These are phyloP conservation scores for Blastocystis sp. DNA, from an alignment of 352 stramenopile genomes.

Conservation along the genomic window DNA sequence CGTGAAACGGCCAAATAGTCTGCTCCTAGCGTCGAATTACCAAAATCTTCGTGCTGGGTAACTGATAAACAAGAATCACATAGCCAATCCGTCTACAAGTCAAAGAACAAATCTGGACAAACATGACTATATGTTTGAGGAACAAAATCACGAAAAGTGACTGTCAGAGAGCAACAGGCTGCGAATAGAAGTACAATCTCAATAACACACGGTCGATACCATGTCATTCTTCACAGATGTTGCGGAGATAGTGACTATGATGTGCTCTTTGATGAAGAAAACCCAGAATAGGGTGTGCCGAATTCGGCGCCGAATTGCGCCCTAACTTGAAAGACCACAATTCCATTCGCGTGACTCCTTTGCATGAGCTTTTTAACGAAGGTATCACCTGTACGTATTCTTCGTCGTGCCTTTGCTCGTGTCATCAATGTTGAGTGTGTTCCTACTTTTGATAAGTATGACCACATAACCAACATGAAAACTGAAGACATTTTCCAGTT, in stretches of 20 bases:
- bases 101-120: neutral
- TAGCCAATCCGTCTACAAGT: conserved; percentile 28
- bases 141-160: conserved; percentile 50
- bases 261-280: too few relatives aligned
- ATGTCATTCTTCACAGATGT: too few relatives aligned
- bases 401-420: conserved; percentile 65
- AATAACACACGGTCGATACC: neutral
- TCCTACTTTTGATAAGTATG: conserved; percentile 62
- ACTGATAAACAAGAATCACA: neutral
- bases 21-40: neutral
- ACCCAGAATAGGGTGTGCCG: too few relatives aligned
- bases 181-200: neutral
- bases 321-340: neutral
- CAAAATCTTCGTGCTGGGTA: conserved; percentile 31
- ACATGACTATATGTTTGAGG: neutral
- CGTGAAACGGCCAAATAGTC: neutral
- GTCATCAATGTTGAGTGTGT: conserved; percentile 64
- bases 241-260: too few relatives aligned
- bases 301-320: too few relatives aligned
- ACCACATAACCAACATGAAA: conserved; percentile 56
- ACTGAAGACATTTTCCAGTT: conserved; percentile 57
- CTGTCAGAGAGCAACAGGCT: neutral
- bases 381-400: conserved; percentile 51
- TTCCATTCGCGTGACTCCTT: neutral
- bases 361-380: conserved; percentile 59